These are phyloP conservation scores for Pestalotiopsis sp. DNA, from an alignment of 2,329 filamentous ascomycete genomes.

Conservation along the genomic window DNA sequence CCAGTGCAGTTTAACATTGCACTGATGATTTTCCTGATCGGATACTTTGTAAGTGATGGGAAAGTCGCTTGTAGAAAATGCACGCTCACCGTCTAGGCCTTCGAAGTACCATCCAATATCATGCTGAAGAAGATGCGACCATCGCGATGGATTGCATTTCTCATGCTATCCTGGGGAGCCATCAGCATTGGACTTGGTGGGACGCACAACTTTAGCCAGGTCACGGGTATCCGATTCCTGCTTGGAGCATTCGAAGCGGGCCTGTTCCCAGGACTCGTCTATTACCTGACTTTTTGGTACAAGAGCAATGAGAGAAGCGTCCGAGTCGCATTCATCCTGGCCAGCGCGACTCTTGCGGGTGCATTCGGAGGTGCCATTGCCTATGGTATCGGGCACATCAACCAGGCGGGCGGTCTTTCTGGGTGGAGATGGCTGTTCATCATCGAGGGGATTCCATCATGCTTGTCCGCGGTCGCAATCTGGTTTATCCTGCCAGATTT, in stretches of 20 bases:
- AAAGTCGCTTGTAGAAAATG: neutral
- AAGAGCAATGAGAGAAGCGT: conserved; percentile 68
- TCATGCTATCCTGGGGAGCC: conserved; percentile 67
- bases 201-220: conserved; percentile 58
- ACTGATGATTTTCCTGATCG: conserved; percentile 23
- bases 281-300: conserved; percentile 77
- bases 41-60: conserved; percentile 24
- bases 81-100: conserved; percentile 30
- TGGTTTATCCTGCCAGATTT: conserved; percentile 67
- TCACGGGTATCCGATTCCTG: conserved; percentile 68
- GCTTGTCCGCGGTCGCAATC: conserved; percentile 55
- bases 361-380: conserved; percentile 77
- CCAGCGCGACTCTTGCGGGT: conserved; percentile 66
- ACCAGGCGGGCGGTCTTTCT: conserved; percentile 57
- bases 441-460: conserved; percentile 38
- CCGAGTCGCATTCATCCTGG: conserved; percentile 71
- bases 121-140: conserved; percentile 65
- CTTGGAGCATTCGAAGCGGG: conserved; percentile 72
- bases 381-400: conserved; percentile 73
- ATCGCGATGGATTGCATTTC: conserved; percentile 63
- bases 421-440: conserved; percentile 74
- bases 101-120: conserved; percentile 67
- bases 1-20: conserved; percentile 59
- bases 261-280: conserved; percentile 64
- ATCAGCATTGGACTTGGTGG: conserved; percentile 68